These are phyloP conservation scores for Lentinula raphanica DNA, from an alignment of 768 basidiomycete species.

Conservation along the genomic window DNA sequence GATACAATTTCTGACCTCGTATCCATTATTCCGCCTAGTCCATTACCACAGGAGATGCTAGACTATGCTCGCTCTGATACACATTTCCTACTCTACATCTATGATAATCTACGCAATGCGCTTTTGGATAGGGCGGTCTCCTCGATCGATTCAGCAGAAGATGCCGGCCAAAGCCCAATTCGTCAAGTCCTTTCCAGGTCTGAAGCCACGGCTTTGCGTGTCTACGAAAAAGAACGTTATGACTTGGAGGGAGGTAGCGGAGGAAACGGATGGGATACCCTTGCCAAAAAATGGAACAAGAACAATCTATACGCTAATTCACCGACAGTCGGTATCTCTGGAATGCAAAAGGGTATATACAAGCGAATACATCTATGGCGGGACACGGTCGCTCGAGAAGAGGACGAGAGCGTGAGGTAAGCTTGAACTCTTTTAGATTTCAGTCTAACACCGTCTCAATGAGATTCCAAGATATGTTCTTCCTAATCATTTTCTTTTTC, in stretches of 20 bases:
- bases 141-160: slow-evolving; percentile 19
- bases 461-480: slow-evolving; percentile 55
- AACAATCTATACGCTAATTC: slow-evolving; percentile 28
- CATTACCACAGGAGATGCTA: slow-evolving; percentile 84
- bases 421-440: slow-evolving; percentile 15
- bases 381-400: slow-evolving; percentile 68
- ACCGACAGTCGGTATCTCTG: slow-evolving; percentile 20
- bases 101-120: slow-evolving; percentile 84
- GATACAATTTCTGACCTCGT: not conserved
- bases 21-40: slow-evolving; percentile 32
- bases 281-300: slow-evolving; percentile 84
- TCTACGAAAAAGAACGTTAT: slow-evolving; percentile 66
- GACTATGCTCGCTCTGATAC: slow-evolving; percentile 94
- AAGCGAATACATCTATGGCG: slow-evolving; percentile 77
- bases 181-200: slow-evolving; percentile 67
- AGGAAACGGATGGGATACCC: slow-evolving; percentile 67
- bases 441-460: not conserved
- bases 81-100: slow-evolving; percentile 90
- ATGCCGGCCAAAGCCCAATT: slow-evolving; percentile 30
- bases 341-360: slow-evolving; percentile 59
- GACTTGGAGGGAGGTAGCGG: slow-evolving; percentile 63
- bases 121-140: slow-evolving; percentile 66
- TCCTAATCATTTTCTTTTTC: slow-evolving; percentile 69
- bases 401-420: slow-evolving; percentile 82
- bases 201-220: slow-evolving; percentile 66